Evolutionary conservation across 306 rosid species (phyloP).

Genomic region (Medicago truncatula): MtrunA17r5.0-ANR NC_053042.1:37382501-37383000

Average conservation of each 20-base stretch:
- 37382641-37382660: background rate
- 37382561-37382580: constrained; percentile 49
- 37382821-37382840: no score
- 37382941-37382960: constrained; percentile 51
- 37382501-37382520: constrained; percentile 47
- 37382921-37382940: constrained; percentile 42
- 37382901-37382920: constrained; percentile 48
- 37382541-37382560: constrained; percentile 45
- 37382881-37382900: background rate
- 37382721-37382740: constrained; percentile 58
- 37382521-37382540: constrained; percentile 49
- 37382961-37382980: constrained; percentile 40
- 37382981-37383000: background rate
- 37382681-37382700: constrained; percentile 51
- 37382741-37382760: constrained; percentile 49
- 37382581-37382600: constrained; percentile 53
- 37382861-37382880: no score
- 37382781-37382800: background rate
- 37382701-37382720: constrained; percentile 55
- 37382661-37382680: background rate
- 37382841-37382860: no score
- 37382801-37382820: background rate
- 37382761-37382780: constrained; percentile 36
- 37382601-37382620: background rate
- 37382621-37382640: background rate